Base-by-base conservation (phyloP, 1,139 yeast genomes). In the Geotrichum fermentans region DNA sequence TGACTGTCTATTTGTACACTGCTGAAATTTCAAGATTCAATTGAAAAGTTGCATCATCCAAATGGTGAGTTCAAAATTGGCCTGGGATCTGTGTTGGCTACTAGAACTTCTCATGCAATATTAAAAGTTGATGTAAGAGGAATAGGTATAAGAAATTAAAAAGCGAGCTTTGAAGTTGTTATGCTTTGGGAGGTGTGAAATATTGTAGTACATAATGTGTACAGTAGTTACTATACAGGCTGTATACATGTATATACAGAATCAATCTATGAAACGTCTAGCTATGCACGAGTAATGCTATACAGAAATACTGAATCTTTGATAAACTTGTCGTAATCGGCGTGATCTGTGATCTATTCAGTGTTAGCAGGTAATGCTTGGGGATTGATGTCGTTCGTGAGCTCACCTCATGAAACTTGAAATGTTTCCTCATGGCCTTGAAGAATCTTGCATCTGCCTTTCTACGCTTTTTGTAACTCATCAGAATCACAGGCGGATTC, bases 401-500 rank as follows among this genome's bases (percentile, higher is more conserved):
- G 49, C 61, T 33, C 47, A 56, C 61, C 56, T 66, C 72, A 16
- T 60, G 54, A 30, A 69, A 61, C 16, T 20, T n/a, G 20, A 36
- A 36, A 17, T 20, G 28, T 16, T 36, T 22, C 16, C 14, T 28
- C 52, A 56, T 55, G 20, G 61, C 62, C 52, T 65, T 68, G 66
- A 77, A 77, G 55, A 77, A 77, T 41, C 67, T 66, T n/a, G 68
- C 59, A 55, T 77, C 80, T 0, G 80, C 80, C 55, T 73, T 76
- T 54, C 82, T 64, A 54, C 82, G 68, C 57, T 75, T 74, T 52
- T 72, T 73, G 55, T 75, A 77, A 13, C 76, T 66, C 77, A 77
- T 73, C 39, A 76, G 52, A 3, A 78, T 68, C 40, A 69, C 59
- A 1, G 78, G 73, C 16, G 70, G 71, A 11, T 58, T 53, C 8